A percentile compares a stretch with the other conserved stretches of the same genome.
These are phyloP conservation scores for Aspergillus jensenii DNA, from an alignment of 2,329 filamentous ascomycete species.

Conservation along the genomic window DNA sequence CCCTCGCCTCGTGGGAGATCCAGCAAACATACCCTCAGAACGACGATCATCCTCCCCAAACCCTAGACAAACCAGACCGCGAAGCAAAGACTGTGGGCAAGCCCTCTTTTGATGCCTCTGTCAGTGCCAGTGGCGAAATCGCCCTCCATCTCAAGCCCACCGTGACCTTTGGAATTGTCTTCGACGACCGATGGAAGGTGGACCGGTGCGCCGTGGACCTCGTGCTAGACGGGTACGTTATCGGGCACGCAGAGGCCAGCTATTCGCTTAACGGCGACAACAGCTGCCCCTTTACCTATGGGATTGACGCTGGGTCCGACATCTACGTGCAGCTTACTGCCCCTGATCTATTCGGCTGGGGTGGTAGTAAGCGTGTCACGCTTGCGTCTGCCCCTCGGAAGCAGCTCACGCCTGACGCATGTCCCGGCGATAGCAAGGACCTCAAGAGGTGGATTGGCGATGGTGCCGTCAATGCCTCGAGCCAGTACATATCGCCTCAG, in stretches of 20 bases:
- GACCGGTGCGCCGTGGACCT: conserved; percentile 11
- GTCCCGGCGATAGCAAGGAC: conserved; percentile 6
- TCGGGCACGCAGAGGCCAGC: conserved; percentile 5
- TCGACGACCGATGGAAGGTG: conserved; percentile 11
- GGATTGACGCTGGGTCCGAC: conserved; percentile 13
- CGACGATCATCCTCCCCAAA: conserved; percentile 1
- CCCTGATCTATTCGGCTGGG: conserved; percentile 12
- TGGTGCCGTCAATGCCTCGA: not conserved
- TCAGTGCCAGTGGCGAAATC: conserved; percentile 9
- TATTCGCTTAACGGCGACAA: conserved; percentile 1
- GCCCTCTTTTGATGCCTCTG: conserved; percentile 9
- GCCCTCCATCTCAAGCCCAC: conserved; percentile 14
- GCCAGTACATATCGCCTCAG: not conserved
- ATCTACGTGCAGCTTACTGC: conserved; percentile 10
- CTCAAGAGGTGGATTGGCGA: not conserved
- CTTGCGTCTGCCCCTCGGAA: conserved; percentile 8
- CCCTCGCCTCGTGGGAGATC: conserved; percentile 3
- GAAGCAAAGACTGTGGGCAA: conserved; percentile 6
- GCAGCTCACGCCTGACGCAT: conserved; percentile 10
- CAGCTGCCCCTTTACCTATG: conserved; percentile 13
- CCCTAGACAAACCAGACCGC: conserved; percentile 9
- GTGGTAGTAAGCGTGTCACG: conserved; percentile 3
- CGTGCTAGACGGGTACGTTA: conserved; percentile 12
- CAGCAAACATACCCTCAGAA: conserved; percentile 12
- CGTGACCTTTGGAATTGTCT: conserved; percentile 14